Evolutionary conservation across 805 yeast genomes (phyloP).

Genomic region (Clavispora fructus): DNA sequence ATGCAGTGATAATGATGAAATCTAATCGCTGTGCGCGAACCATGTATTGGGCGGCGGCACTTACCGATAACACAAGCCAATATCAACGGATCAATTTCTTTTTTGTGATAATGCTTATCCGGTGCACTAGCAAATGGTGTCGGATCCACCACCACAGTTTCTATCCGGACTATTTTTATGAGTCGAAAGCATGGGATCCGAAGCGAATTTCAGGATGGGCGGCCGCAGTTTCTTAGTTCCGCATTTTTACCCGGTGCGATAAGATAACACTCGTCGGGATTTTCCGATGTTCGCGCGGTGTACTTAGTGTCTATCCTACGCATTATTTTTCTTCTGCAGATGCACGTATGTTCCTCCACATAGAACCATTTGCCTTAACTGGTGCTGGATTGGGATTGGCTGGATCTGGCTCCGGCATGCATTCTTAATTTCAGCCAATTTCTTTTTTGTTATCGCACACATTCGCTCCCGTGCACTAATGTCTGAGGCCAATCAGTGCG

Average conservation of each 20-base stretch:
- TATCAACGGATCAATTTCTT: neutral
- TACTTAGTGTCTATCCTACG: too few species aligned
- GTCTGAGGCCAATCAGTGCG: too few species aligned
- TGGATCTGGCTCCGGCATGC: neutral
- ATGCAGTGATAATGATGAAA: neutral
- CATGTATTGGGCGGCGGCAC: constrained; percentile 5
- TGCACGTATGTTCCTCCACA: neutral
- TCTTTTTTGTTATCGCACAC: neutral
- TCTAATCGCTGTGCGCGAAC: neutral
- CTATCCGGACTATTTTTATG: too few species aligned
- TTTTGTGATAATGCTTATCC: too few species aligned
- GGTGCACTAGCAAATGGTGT: too few species aligned
- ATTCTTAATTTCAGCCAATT: neutral
- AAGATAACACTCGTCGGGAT: too few species aligned
- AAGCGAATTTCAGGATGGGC: too few species aligned
- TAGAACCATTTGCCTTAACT: neutral
- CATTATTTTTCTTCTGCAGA: neutral
- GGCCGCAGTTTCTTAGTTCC: too few species aligned
- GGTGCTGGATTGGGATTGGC: neutral
- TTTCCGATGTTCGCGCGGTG: too few species aligned
- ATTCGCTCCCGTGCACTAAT: neutral
- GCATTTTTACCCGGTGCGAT: too few species aligned
- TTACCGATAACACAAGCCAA: neutral
- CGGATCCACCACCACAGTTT: too few species aligned
- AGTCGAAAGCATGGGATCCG: too few species aligned